Percentiles rank a stretch among this genome's conserved stretches.
Evolutionary conservation across 225 moss, liverwort and hornwort genomes (phyloP).

Genomic region (Asterella californica): DNA sequence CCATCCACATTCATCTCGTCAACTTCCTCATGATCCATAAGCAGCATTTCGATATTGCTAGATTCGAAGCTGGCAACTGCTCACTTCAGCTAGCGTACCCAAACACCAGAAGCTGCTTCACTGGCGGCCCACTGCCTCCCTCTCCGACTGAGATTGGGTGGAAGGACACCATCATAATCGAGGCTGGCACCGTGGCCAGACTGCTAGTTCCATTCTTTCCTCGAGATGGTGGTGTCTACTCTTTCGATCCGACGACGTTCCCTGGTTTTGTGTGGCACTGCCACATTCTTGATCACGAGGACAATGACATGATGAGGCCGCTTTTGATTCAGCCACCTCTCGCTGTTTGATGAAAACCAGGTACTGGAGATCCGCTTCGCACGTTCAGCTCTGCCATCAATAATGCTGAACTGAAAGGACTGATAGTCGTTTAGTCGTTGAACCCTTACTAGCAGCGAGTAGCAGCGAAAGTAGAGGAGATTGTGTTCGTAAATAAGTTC

Average conservation of each 20-base stretch:
- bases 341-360: too few relatives aligned
- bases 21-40: conserved; percentile 43
- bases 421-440: too few relatives aligned
- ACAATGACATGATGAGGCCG: conserved; percentile 69
- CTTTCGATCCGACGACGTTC: conserved; percentile 16
- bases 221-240: conserved; percentile 32
- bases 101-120: conserved; percentile 35
- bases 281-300: conserved; percentile 53
- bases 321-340: too few relatives aligned
- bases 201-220: conserved; percentile 32
- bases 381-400: too few relatives aligned
- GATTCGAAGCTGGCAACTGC: conserved; percentile 29
- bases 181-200: conserved; percentile 32
- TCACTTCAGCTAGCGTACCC: conserved; percentile 19
- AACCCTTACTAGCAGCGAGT: too few relatives aligned
- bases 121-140: conserved; percentile 6
- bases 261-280: conserved; percentile 33
- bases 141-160: conserved; percentile 36
- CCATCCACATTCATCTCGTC: conserved; percentile 53
- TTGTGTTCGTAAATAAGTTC: too few relatives aligned
- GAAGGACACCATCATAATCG: conserved; percentile 46
- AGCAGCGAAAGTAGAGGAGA: too few relatives aligned
- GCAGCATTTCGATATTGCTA: conserved; percentile 33
- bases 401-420: too few relatives aligned
- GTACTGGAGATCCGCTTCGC: too few relatives aligned